Evolutionary conservation across 2,329 filamentous ascomycete species (phyloP).

Genomic region (Sclerotinia borealis): DNA sequence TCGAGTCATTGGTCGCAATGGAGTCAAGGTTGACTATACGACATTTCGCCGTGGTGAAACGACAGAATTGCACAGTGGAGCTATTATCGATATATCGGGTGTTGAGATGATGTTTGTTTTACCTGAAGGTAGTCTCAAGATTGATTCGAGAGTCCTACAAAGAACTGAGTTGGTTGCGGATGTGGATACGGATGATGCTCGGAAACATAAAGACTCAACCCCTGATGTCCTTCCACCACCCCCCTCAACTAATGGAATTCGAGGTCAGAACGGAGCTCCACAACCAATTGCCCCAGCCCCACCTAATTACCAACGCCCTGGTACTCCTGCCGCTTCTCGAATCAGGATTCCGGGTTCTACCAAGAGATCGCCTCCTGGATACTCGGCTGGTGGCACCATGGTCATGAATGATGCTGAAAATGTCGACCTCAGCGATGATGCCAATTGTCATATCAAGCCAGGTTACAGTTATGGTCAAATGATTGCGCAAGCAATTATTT

Average conservation of each 20-base stretch:
- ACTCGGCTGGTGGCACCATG: conserved; percentile 35
- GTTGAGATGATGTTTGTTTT: conserved; percentile 99
- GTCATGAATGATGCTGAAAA: conserved; percentile 42
- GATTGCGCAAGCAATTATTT: conserved; percentile 93
- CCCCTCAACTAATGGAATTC: background rate
- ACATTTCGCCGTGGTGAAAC: conserved; percentile 59
- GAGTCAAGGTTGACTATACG: conserved; percentile 74
- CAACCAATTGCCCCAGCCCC: conserved; percentile 53
- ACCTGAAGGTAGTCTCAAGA: conserved; percentile 61
- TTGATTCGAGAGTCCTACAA: conserved; percentile 64
- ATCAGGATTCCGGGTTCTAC: conserved; percentile 22
- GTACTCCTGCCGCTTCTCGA: conserved; percentile 42
- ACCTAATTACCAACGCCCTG: conserved; percentile 53
- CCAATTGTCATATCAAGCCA: conserved; percentile 86
- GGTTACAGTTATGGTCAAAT: conserved; percentile 95
- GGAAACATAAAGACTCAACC: background rate
- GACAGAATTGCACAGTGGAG: conserved; percentile 69
- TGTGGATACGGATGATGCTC: background rate
- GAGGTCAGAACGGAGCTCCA: conserved; percentile 28
- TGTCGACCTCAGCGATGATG: conserved; percentile 74
- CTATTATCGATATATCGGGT: conserved; percentile 85
- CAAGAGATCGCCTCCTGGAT: conserved; percentile 27
- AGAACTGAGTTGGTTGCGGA: conserved; percentile 46
- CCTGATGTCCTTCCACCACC: background rate
- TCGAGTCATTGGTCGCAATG: conserved; percentile 84